Percentiles rank a stretch among this genome's conserved stretches.
Evolutionary conservation across 148 eudicot genomes (phyloP).

Genomic region (Rheum nobile): DNA sequence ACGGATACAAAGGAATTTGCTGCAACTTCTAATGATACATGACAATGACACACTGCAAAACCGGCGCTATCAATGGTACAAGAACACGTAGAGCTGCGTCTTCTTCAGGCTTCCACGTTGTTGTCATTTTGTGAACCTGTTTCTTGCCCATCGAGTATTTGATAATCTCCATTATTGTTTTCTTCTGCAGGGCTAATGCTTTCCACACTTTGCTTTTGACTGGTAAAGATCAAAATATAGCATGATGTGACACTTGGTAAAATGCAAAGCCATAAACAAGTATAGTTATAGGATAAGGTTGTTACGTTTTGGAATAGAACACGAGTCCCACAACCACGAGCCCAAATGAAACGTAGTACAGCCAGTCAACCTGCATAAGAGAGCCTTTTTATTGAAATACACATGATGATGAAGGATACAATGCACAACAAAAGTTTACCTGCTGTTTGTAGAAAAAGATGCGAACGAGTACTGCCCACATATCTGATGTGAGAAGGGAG

Average conservation of each 20-base stretch:
- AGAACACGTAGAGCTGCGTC: not conserved
- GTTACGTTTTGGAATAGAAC: slow-evolving; percentile 57
- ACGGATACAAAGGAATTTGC: not conserved
- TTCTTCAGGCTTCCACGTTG: not conserved
- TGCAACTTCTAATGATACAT: not conserved
- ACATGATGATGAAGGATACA: not conserved
- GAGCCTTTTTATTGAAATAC: not conserved
- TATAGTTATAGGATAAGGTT: not conserved
- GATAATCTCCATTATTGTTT: not conserved
- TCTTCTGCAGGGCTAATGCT: not conserved
- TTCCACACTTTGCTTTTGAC: not conserved
- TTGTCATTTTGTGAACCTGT: not conserved
- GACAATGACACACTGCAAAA: not conserved
- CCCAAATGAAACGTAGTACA: slow-evolving; percentile 59
- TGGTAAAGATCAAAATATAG: not conserved
- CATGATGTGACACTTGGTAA: no score
- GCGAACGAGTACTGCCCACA: slow-evolving; percentile 91
- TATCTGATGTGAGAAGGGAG: slow-evolving; percentile 77
- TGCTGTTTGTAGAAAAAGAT: slow-evolving; percentile 65
- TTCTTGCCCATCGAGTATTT: slow-evolving; percentile 2
- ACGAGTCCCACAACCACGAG: slow-evolving; percentile 59
- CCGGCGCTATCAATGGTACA: not conserved
- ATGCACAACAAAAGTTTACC: slow-evolving; percentile 23
- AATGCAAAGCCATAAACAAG: no score
- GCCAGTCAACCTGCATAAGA: slow-evolving; percentile 73